Evolutionary conservation across 2,329 filamentous ascomycete genomes (phyloP), one percentile per base, ranked within the genome.

Genomic region (Penicillium janthinellum): DNA sequence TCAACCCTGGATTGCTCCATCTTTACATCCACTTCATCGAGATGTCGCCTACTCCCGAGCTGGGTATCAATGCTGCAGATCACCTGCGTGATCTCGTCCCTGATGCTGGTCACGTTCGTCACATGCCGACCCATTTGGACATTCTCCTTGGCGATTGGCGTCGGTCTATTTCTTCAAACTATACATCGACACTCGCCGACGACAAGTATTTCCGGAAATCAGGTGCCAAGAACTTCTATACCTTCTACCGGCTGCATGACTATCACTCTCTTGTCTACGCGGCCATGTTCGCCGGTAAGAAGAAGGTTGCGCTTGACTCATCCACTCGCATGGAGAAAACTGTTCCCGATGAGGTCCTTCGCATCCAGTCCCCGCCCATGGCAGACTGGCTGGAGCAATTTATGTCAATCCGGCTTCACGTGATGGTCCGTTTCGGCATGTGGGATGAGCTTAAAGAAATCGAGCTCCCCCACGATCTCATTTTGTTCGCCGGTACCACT

Each of bases 311-410:
- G 0, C 72, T 92, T 0, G 82, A 88, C 0, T 86, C 88, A 0
- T 83, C 84, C 0, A 66, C 67, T 0, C 76, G 79, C 38, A 81
- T 92, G 51, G 88, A 91, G 68, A 74, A 74, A 0, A 84, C 85
- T 0, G 73, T 92, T 5, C 83, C 89, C 0, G 85, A 88, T 49
- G 82, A 82, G 0, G 74, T 92, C 1, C 79, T 92, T 0, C 83
- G 84, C 0, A 79, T 90, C 7, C 67, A 86, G 61, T 87, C 84
- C 0, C 89, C 89, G 0, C 88, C 89, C 0, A 91, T 92, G 89
- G 89, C 89, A 0, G 88, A 92, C 72, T 92, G 88, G 88, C 77
- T 92, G 0, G 90, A 92, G 73, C 83, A 83, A 1, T 91, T 91
- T 63, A 72, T 89, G 2, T 81, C 83, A 1, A 84, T 90, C 70